Evolutionary conservation across 169 alveolate species (phyloP), one percentile per base, ranked within the genome.

Genomic region (Cryptosporidium muris): DNA sequence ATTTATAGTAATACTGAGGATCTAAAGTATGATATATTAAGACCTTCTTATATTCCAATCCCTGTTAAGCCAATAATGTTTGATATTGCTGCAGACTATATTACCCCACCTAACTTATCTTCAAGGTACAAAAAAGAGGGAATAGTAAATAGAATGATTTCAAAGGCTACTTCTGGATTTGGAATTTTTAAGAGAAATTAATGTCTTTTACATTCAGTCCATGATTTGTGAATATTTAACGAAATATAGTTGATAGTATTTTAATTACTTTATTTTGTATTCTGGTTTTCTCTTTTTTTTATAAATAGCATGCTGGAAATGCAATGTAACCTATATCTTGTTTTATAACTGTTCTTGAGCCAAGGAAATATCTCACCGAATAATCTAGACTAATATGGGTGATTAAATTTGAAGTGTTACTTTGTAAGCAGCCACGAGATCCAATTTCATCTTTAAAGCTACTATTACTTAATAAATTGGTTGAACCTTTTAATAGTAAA

Each of bases 61-160:
- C 63, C 68, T 8, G 85, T 74, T 43, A 74, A 74, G n/a, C 85
- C 85, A 58, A 58, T 74, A 43, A 74, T 74, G 85, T 74, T 74
- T 37, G 85, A 74, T 74, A 54, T 58, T 56, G 85, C 85, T 2
- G 54, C 60, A 14, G 85, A 74, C 56, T 74, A 58, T 43, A 58
- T 74, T 34, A 25, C 56, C 11, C 45, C 68, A 5, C 85, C 85
- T 3, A 60, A 74, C 34, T 16, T 58, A 45, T 58, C 58, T 14
- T 45, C 7, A 45, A 53, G 60, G 60, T 25, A 40, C 5, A 56
- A 47, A 14, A 74, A 74, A 53, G 49, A 74, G 52, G 85, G 85
- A 25, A 12, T 74, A 9, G 85, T 58, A n/a, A 74, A 58, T 54
- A 67, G 54, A 37, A 74, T 74, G 36, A 58, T 74, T 16, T 74